Evolutionary conservation across 305 asterid genomes (phyloP).

Genomic region (Euphrasia arctica): DNA sequence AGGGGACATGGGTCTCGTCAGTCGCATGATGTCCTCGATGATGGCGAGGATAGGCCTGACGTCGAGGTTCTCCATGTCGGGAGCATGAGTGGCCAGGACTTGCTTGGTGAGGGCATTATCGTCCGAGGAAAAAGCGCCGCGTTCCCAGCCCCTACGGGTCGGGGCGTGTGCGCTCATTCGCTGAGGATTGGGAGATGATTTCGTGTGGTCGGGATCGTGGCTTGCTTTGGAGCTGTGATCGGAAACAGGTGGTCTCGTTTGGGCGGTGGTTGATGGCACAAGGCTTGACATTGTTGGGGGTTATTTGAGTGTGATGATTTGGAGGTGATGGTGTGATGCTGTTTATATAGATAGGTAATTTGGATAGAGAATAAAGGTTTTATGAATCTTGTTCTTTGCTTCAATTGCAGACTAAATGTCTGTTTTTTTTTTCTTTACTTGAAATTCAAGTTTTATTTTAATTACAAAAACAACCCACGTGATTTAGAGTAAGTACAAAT

Average conservation of each 20-base stretch:
- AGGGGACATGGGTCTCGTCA: slow-evolving; percentile 29
- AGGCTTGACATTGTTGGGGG: slow-evolving; percentile 28
- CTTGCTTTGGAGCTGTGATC: slow-evolving; percentile 18
- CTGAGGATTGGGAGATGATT: slow-evolving; percentile 2
- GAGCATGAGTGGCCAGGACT: slow-evolving; percentile 57
- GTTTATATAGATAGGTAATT: slow-evolving; percentile 29
- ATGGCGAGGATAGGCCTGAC: slow-evolving; percentile 56
- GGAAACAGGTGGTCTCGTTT: slow-evolving; percentile 13
- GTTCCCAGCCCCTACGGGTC: slow-evolving; percentile 30
- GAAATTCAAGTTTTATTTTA: neutral
- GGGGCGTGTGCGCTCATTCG: neutral
- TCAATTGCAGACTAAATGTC: slow-evolving; percentile 38
- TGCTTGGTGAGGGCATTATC: slow-evolving; percentile 63
- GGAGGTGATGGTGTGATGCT: neutral
- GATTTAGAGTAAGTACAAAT: no score
- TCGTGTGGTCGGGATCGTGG: slow-evolving; percentile 24
- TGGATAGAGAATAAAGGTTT: slow-evolving; percentile 50
- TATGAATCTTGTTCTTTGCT: slow-evolving; percentile 66
- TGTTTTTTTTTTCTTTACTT: neutral
- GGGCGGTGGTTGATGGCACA: slow-evolving; percentile 21
- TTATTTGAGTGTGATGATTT: neutral
- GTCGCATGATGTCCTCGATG: slow-evolving; percentile 73
- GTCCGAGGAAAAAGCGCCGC: slow-evolving; percentile 43
- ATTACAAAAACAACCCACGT: neutral
- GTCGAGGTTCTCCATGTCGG: slow-evolving; percentile 55